Conservation (phyloP, 1,284 basidiomycete species). For the Sporisorium sorghi region DNA sequence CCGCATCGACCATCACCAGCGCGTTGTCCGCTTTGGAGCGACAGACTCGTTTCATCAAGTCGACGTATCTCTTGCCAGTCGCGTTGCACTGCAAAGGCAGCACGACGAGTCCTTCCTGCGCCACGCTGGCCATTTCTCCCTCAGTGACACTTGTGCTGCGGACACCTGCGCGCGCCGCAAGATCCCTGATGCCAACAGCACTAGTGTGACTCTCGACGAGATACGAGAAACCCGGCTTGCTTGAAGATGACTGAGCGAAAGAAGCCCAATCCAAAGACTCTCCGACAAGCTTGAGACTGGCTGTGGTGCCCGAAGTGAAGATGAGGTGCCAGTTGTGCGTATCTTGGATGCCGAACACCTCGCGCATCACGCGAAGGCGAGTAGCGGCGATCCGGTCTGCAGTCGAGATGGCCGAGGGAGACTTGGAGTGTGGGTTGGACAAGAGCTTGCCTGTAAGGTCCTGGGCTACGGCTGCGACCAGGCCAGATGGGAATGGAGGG, state of each 20-base stretch:
- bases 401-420: conserved; percentile 56
- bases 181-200: conserved; percentile 49
- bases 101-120: conserved; percentile 24
- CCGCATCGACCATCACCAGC: conserved; percentile 51
- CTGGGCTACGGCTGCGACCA: conserved; percentile 38
- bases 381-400: conserved; percentile 48
- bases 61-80: conserved; percentile 43
- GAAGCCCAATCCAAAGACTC: conserved; percentile 45
- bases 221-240: conserved; percentile 27
- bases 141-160: conserved; percentile 9
- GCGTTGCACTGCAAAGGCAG: conserved; percentile 61
- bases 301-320: conserved; percentile 57
- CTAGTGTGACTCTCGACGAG: conserved; percentile 54
- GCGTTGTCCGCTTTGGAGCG: conserved; percentile 6
- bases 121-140: not conserved
- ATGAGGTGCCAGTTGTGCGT: conserved; percentile 52
- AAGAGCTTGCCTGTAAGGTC: conserved; percentile 55
- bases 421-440: conserved; percentile 68
- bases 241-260: not conserved
- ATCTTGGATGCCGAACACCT: conserved; percentile 61
- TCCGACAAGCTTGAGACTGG: conserved; percentile 52
- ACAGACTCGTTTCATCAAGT: conserved; percentile 27
- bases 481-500: conserved; percentile 60
- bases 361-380: conserved; percentile 54
- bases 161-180: conserved; percentile 26